phyloP scores from a whole-genome alignment of 495 filamentous ascomycete genomes.

The Penicillium mononematosum region DNA sequence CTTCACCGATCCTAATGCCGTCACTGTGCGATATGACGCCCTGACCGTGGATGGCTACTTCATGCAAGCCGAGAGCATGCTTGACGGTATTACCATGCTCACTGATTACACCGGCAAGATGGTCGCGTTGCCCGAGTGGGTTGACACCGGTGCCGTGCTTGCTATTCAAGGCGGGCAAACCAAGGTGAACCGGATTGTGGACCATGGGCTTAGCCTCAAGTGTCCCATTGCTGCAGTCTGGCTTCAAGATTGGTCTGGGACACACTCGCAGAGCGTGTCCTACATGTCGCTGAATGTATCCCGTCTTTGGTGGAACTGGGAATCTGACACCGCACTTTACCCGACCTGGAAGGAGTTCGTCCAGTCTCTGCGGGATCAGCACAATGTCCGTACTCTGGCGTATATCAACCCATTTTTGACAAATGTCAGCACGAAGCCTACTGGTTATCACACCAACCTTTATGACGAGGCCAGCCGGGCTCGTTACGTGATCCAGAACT shows the following conservation, averaged over 20 bases:
- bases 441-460: conserved; percentile 22
- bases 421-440: conserved; percentile 28
- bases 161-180: conserved; percentile 28
- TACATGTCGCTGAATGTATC: conserved; percentile 27
- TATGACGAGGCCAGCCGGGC: conserved; percentile 21
- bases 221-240: conserved; percentile 28
- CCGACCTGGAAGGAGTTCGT: conserved; percentile 30
- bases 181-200: conserved; percentile 26
- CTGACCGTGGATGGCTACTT: conserved; percentile 21
- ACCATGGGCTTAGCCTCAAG: conserved; percentile 15
- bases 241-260: conserved; percentile 30
- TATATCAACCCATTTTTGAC: conserved; percentile 32
- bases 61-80: conserved; percentile 25
- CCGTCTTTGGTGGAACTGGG: conserved; percentile 37
- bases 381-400: conserved; percentile 28
- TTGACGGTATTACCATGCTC: conserved; percentile 25
- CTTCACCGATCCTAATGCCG: conserved; percentile 17
- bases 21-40: conserved; percentile 26
- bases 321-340: conserved; percentile 25
- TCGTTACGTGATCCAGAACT: conserved; percentile 26
- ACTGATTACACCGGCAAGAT: conserved; percentile 27
- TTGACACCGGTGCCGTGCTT: conserved; percentile 23
- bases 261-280: conserved; percentile 25
- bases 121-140: conserved; percentile 24
- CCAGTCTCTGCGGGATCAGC: conserved; percentile 24